A percentile compares a stretch with the other conserved stretches of the same genome.
Conservation (phyloP, 2,329 filamentous ascomycete species). For the Stemphylium lycopersici region DNA sequence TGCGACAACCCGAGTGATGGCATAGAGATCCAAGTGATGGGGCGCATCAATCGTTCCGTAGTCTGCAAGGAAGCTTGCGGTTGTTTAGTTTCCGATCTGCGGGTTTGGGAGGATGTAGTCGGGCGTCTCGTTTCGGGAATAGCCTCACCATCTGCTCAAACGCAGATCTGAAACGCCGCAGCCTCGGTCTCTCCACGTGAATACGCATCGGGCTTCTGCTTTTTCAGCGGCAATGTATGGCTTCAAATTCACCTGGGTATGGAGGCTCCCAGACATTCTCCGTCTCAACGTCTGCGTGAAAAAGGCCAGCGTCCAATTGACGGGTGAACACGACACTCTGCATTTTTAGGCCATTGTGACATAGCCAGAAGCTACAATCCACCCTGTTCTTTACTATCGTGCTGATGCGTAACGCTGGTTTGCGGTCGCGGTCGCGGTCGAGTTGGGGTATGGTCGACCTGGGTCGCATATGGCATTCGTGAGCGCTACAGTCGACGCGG, state of each 20-base stretch:
- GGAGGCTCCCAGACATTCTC: neutral
- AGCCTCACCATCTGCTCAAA: constrained; percentile 34
- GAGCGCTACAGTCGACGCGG: neutral
- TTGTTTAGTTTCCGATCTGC: constrained; percentile 19
- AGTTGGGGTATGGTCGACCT: neutral
- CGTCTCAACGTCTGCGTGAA: neutral
- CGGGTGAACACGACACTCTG: neutral
- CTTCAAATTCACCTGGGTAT: neutral
- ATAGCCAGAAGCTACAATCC: neutral
- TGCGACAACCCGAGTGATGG: constrained; percentile 3
- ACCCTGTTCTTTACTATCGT: neutral
- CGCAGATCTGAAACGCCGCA: constrained; percentile 35
- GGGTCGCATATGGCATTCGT: neutral
- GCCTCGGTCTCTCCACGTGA: constrained; percentile 6
- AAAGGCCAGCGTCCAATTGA: neutral
- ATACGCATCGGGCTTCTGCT: constrained; percentile 1
- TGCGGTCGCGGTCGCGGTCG: neutral
- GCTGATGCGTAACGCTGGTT: neutral
- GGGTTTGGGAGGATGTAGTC: constrained; percentile 12
- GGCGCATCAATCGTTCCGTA: constrained; percentile 5
- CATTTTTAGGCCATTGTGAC: neutral
- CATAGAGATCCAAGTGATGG: constrained; percentile 1
- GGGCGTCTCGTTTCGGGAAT: constrained; percentile 27
- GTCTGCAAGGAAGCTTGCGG: constrained; percentile 19
- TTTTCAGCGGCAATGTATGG: neutral